Base-by-base conservation (phyloP, 2,329 filamentous ascomycete genomes). In the Fusarium newnesense region DNA sequence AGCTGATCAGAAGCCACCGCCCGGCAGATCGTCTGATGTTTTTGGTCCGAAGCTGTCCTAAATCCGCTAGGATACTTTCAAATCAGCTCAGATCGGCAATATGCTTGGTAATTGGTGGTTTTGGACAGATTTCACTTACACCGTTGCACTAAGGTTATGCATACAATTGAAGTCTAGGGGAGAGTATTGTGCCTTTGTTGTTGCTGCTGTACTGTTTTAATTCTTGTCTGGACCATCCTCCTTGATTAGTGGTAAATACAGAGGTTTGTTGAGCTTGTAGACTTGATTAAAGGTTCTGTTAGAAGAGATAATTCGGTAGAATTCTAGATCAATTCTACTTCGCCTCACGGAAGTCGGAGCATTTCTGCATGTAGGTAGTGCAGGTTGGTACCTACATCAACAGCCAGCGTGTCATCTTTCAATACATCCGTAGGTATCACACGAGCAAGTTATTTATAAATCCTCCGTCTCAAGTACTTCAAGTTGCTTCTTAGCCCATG, bases 381-480 rank as follows among this genome's bases (percentile, higher is more conserved):
- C 24, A 30, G n/a, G 24, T 21, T 52, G 46, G 57, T 60, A 61
- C 16, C n/a, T 47, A 40, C 56, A 70, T 58, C 67, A 70, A 64
- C 24, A 69, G 76, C 67, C 75, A 78, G 75, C 76, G 76, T 78
- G 76, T 69, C 76, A 74, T 78, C 74, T 78, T 78, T 43, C 5
- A 21, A 16, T 52, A 46, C 28, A 36, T 32, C 49, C 15, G 28
- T 64, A 58, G 12, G 47, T 62, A 21, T 52, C 70, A 59, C 40
- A 37, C 53, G 30, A 71, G 43, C 21, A 46, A 26, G 44, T 52
- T 56, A 58, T 46, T 71, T 64, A 69, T 58, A 63, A 19, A 39
- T 57, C 44, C 11, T n/a, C 9, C n/a, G 28, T 7, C 24, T 32
- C 26, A 6, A 44, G 12, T 36, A 32, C 21, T 62, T 28, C 9